phyloP scores from a whole-genome alignment of 371 early-diverging fungal species.

The Mucor mucedo region DNA sequence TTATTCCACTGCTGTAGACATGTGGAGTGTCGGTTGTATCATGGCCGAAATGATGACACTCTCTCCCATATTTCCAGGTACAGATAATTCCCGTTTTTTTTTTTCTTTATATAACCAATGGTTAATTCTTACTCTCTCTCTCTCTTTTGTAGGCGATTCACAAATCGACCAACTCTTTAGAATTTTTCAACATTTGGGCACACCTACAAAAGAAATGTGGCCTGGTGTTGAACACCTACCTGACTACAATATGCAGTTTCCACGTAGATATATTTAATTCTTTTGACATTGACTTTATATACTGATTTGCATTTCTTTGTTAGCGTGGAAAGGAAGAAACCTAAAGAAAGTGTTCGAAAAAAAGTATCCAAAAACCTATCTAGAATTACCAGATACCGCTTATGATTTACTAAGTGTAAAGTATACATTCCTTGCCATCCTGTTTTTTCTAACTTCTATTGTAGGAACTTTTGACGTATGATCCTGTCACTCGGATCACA shows the following conservation, averaged over 20 bases:
- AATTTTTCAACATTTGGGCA: constrained; percentile 76
- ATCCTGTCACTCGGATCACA: constrained; percentile 35
- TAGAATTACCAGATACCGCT: constrained; percentile 20
- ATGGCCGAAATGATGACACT: constrained; percentile 92
- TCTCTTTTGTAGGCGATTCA: constrained; percentile 10
- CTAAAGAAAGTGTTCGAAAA: constrained; percentile 10
- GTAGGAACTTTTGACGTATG: constrained; percentile 35
- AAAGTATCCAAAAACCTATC: constrained; percentile 1
- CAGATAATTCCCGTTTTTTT: neutral
- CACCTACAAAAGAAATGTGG: constrained; percentile 93
- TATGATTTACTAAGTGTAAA: constrained; percentile 30
- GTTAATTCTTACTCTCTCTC: neutral
- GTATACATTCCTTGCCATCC: neutral
- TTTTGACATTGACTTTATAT: neutral
- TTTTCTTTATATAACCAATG: neutral
- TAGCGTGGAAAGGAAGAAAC: constrained; percentile 32
- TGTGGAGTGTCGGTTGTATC: constrained; percentile 98
- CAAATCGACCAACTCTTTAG: constrained; percentile 29
- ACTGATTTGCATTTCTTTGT: neutral
- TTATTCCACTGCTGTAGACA: constrained; percentile 95
- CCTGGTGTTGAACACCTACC: constrained; percentile 83
- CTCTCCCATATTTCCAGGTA: constrained; percentile 82
- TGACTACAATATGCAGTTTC: constrained; percentile 27
- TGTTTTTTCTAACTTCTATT: neutral
- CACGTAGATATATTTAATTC: constrained; percentile 19